Conservation (phyloP, 805 yeast species). For the Lachancea dasiensis region DNA sequence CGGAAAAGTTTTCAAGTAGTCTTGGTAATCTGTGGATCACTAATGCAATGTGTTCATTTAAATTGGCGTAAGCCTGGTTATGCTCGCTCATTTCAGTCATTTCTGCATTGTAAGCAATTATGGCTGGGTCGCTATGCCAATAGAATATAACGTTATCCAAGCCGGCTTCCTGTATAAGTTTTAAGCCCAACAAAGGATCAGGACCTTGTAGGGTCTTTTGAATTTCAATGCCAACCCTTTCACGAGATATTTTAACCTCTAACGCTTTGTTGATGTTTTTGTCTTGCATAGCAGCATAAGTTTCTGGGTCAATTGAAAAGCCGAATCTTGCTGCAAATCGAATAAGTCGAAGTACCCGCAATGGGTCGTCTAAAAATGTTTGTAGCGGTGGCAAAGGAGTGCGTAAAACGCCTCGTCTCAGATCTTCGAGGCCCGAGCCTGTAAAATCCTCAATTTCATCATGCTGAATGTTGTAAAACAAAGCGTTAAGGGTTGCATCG, state of each 20-base stretch:
- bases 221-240: conserved; percentile 82
- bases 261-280: conserved; percentile 53
- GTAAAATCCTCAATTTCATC: conserved; percentile 81
- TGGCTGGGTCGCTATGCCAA: conserved; percentile 27
- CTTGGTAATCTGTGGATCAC: conserved; percentile 8
- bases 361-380: conserved; percentile 91
- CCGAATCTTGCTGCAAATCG: conserved; percentile 79
- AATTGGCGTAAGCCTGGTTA: conserved; percentile 5
- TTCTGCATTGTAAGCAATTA: conserved; percentile 18
- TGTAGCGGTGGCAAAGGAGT: conserved; percentile 83
- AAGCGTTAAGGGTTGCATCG: conserved; percentile 92
- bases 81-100: conserved; percentile 11
- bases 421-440: conserved; percentile 64
- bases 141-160: conserved; percentile 57
- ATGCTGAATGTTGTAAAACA: conserved; percentile 75
- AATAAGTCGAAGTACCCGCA: conserved; percentile 77
- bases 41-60: conserved; percentile 7
- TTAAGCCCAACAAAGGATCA: conserved; percentile 59
- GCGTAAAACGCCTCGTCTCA: conserved; percentile 61
- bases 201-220: conserved; percentile 65
- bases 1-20: conserved; percentile 1
- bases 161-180: conserved; percentile 47
- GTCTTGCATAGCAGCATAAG: conserved; percentile 59
- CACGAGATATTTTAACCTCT: conserved; percentile 73
- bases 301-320: conserved; percentile 55